A percentile compares a stretch with the other conserved stretches of the same genome.
Evolutionary conservation across 2,329 filamentous ascomycete species (phyloP).

Genomic region (Aspergillus proliferans): DNA sequence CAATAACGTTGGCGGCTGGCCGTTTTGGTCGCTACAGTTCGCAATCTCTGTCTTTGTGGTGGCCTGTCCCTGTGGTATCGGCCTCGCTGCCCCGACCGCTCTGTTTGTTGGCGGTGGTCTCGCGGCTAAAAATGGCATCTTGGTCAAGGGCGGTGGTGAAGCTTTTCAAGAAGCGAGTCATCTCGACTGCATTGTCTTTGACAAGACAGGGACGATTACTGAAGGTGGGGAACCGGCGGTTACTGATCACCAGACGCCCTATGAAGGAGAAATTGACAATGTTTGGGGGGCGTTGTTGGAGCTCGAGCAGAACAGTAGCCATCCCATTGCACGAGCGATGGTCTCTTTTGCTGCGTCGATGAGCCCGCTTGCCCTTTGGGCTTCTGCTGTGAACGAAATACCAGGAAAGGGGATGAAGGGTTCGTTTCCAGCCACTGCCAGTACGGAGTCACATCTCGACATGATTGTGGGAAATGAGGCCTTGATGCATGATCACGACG

Average conservation of each 20-base stretch:
- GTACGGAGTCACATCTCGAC: neutral
- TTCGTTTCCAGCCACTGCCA: slow-evolving; percentile 34
- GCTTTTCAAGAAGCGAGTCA: slow-evolving; percentile 79
- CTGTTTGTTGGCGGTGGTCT: slow-evolving; percentile 75
- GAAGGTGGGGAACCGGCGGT: slow-evolving; percentile 54
- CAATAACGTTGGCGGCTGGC: slow-evolving; percentile 43
- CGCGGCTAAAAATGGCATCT: slow-evolving; percentile 70
- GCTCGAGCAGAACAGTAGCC: slow-evolving; percentile 53
- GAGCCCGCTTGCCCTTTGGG: slow-evolving; percentile 19
- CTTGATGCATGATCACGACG: neutral
- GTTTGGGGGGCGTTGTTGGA: slow-evolving; percentile 43
- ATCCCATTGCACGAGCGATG: slow-evolving; percentile 54
- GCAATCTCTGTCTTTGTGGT: slow-evolving; percentile 83
- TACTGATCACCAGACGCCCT: slow-evolving; percentile 44
- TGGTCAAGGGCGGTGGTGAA: slow-evolving; percentile 78
- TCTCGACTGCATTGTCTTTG: slow-evolving; percentile 73
- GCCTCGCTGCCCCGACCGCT: slow-evolving; percentile 80
- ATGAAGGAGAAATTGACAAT: slow-evolving; percentile 27
- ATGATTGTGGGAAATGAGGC: neutral
- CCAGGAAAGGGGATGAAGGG: slow-evolving; percentile 54
- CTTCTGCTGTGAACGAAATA: slow-evolving; percentile 46
- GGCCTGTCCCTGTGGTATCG: slow-evolving; percentile 77
- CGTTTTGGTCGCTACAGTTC: slow-evolving; percentile 53
- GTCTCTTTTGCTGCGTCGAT: slow-evolving; percentile 41
- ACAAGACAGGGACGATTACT: slow-evolving; percentile 82